Conservation (phyloP, 2,329 filamentous ascomycete genomes). For the Chaetomiaceae sp. region DNA sequence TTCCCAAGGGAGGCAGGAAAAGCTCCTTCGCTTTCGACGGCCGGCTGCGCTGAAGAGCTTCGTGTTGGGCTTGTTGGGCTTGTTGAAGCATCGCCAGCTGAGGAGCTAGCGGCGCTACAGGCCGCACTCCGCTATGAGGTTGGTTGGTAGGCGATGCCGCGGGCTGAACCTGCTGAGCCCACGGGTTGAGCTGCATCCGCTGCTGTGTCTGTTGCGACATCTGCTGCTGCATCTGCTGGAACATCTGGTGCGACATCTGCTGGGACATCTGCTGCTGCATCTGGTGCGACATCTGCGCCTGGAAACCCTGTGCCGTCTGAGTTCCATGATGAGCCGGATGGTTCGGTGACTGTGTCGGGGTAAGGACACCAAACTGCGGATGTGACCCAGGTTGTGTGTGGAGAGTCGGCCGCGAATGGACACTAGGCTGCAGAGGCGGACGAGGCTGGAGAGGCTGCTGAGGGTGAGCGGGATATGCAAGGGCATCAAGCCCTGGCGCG, state of each 20-base stretch:
- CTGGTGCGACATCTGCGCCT: too few relatives aligned
- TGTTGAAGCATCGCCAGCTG: too few relatives aligned
- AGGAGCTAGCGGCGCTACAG: background rate
- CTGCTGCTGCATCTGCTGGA: too few relatives aligned
- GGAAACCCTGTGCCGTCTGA: background rate
- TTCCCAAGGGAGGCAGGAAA: slow-evolving; percentile 25
- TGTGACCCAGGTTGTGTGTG: too few relatives aligned
- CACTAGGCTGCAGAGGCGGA: too few relatives aligned
- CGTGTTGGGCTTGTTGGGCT: slow-evolving; percentile 3
- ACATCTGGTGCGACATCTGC: too few relatives aligned
- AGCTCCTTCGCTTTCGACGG: background rate
- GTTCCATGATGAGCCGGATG: background rate
- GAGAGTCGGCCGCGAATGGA: too few relatives aligned
- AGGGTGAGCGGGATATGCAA: too few relatives aligned
- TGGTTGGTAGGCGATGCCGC: background rate
- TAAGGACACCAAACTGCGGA: background rate
- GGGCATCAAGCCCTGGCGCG: too few relatives aligned
- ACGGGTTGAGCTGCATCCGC: slow-evolving; percentile 3
- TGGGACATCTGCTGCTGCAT: too few relatives aligned
- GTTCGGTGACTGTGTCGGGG: background rate
- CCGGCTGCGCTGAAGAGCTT: background rate
- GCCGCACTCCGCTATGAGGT: background rate
- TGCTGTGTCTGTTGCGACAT: too few relatives aligned
- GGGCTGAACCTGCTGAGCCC: background rate
- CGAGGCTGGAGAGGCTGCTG: too few relatives aligned